Percentiles rank a stretch among this genome's conserved stretches.
These are phyloP conservation scores for Ilyonectria sp. DNA, from an alignment of 2,329 filamentous ascomycete species.

Conservation along the genomic window DNA sequence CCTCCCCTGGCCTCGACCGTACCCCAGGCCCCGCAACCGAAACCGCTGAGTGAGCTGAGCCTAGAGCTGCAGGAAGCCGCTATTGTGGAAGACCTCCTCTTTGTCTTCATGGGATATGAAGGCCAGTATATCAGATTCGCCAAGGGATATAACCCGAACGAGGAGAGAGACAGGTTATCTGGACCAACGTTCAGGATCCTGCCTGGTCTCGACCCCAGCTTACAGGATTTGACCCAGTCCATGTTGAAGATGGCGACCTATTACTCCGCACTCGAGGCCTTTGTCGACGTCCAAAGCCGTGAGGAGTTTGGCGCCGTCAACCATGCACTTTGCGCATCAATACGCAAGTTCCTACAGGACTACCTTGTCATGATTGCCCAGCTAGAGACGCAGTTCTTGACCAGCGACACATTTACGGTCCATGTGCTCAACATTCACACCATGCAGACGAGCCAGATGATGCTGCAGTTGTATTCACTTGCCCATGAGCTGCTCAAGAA, in stretches of 20 bases:
- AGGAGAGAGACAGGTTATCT: slow-evolving; percentile 88
- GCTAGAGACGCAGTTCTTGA: slow-evolving; percentile 92
- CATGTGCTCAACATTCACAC: slow-evolving; percentile 95
- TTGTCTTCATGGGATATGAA: slow-evolving; percentile 98
- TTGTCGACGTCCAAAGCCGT: slow-evolving; percentile 93
- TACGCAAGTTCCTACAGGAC: slow-evolving; percentile 91
- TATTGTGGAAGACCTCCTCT: slow-evolving; percentile 91
- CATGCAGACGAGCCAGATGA: slow-evolving; percentile 90
- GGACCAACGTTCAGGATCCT: slow-evolving; percentile 87
- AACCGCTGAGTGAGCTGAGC: slow-evolving; percentile 80
- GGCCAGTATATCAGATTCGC: slow-evolving; percentile 96
- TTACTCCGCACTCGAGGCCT: slow-evolving; percentile 91
- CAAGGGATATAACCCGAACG: slow-evolving; percentile 84
- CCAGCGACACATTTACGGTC: slow-evolving; percentile 89
- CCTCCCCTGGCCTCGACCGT: slow-evolving; percentile 85
- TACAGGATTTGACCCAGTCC: slow-evolving; percentile 87
- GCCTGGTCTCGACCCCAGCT: slow-evolving; percentile 88
- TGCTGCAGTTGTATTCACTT: slow-evolving; percentile 90
- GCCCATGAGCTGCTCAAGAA: slow-evolving; percentile 89
- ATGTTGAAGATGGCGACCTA: slow-evolving; percentile 97
- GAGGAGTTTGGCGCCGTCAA: slow-evolving; percentile 96
- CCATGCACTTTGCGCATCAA: slow-evolving; percentile 95
- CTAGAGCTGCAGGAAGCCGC: slow-evolving; percentile 88
- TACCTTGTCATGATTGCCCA: slow-evolving; percentile 95
- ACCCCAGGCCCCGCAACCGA: slow-evolving; percentile 76